A percentile compares a stretch with the other conserved stretches of the same genome.
Evolutionary conservation across 768 basidiomycete genomes (phyloP).

Genomic region (Sporobolomyces pararoseus): DNA sequence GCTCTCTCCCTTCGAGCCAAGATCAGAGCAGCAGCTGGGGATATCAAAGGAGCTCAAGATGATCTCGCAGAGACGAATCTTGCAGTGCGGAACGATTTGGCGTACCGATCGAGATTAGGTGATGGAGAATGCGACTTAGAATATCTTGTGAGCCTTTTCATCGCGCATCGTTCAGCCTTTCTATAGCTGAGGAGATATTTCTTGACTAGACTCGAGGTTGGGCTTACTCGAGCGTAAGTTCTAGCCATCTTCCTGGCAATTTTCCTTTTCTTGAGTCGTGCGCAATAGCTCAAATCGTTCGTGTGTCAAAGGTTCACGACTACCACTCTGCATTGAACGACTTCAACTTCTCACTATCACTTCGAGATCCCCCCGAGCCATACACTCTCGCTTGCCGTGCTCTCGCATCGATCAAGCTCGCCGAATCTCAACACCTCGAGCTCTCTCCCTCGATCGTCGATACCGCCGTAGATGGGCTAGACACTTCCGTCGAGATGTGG

Average conservation of each 20-base stretch:
- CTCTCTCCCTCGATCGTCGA: background rate
- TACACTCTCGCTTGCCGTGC: constrained; percentile 32
- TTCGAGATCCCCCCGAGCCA: constrained; percentile 25
- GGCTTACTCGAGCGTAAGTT: constrained; percentile 19
- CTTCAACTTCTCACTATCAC: constrained; percentile 12
- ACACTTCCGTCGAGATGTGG: constrained; percentile 9
- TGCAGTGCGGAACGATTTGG: constrained; percentile 14
- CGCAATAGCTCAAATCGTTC: too few species aligned
- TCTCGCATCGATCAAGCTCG: constrained; percentile 26
- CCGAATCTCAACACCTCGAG: background rate
- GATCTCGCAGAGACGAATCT: constrained; percentile 28
- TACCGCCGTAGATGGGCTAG: constrained; percentile 2
- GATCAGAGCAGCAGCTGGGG: constrained; percentile 6
- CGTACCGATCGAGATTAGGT: constrained; percentile 29
- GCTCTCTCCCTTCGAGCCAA: constrained; percentile 25
- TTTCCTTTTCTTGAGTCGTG: too few species aligned
- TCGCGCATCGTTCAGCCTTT: background rate
- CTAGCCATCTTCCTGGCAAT: background rate
- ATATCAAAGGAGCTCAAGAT: constrained; percentile 12
- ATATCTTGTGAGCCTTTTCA: constrained; percentile 14
- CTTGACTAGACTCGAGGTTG: background rate
- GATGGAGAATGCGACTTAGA: constrained; percentile 37
- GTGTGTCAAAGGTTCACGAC: constrained; percentile 20
- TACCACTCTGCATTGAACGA: constrained; percentile 23
- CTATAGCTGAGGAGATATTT: background rate